These are phyloP conservation scores for Aspergillus puulaauensis DNA, from an alignment of 2,329 filamentous ascomycete genomes.

Conservation along the genomic window DNA sequence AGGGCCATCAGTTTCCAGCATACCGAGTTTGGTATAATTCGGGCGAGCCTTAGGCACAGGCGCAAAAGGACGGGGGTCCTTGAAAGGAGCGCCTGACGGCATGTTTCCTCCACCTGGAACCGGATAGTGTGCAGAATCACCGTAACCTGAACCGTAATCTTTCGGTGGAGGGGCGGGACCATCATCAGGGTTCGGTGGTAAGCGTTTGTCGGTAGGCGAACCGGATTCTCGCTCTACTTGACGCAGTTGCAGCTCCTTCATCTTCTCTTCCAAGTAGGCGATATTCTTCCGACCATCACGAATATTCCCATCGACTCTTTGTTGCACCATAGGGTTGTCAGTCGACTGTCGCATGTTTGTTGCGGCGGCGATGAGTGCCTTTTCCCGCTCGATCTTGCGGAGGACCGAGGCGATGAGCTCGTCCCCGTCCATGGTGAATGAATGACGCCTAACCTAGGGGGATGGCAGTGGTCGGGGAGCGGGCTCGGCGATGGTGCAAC, in stretches of 20 bases:
- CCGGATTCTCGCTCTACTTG: conserved; percentile 59
- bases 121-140: conserved; percentile 56
- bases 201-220: conserved; percentile 49
- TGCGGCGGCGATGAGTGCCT: conserved; percentile 89
- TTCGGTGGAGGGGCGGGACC: conserved; percentile 71
- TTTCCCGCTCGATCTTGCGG: conserved; percentile 97
- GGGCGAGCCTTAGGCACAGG: conserved; percentile 71
- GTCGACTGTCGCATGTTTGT: conserved; percentile 95
- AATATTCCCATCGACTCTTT: conserved; percentile 89
- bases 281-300: conserved; percentile 91
- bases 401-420: conserved; percentile 75
- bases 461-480: conserved; percentile 7
- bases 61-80: conserved; percentile 67
- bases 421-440: conserved; percentile 57
- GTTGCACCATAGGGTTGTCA: conserved; percentile 87
- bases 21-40: conserved; percentile 96
- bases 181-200: conserved; percentile 42
- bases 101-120: conserved; percentile 69
- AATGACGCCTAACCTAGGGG: conserved; percentile 15
- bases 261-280: conserved; percentile 90
- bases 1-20: conserved; percentile 27
- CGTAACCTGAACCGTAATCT: conserved; percentile 65
- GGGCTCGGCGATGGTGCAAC: conserved; percentile 17
- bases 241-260: conserved; percentile 83
- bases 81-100: conserved; percentile 78